Evolutionary conservation across 106 monocot species (phyloP).

Genomic region (Agapanthus africanus): DNA sequence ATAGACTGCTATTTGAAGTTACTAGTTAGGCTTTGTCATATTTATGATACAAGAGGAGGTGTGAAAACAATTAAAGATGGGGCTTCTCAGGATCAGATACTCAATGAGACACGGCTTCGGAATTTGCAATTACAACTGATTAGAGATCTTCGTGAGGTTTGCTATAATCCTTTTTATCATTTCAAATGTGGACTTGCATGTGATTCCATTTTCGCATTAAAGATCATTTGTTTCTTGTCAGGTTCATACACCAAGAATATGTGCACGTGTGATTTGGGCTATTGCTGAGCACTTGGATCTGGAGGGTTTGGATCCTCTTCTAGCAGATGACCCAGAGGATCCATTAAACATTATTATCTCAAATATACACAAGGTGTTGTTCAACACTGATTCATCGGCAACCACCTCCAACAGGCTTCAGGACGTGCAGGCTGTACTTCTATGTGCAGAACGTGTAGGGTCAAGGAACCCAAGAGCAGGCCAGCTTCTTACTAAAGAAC

Average conservation of each 20-base stretch:
- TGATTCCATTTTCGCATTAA: too few relatives aligned
- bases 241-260: conserved; percentile 91
- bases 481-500: conserved; percentile 84
- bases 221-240: conserved; percentile 24
- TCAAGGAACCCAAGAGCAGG: conserved; percentile 80
- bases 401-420: conserved; percentile 79
- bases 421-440: conserved; percentile 83
- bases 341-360: conserved; percentile 86
- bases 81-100: conserved; percentile 93
- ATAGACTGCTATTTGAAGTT: conserved; percentile 97
- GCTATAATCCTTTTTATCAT: conserved; percentile 4
- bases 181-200: too few relatives aligned
- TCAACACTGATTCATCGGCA: conserved; percentile 75
- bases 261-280: conserved; percentile 83
- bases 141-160: conserved; percentile 91
- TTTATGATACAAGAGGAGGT: conserved; percentile 98
- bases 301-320: conserved; percentile 94
- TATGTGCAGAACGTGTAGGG: conserved; percentile 74
- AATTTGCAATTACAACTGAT: conserved; percentile 92
- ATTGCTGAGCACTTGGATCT: conserved; percentile 94
- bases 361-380: conserved; percentile 84
- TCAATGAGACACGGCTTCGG: conserved; percentile 89
- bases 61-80: conserved; percentile 88
- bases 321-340: conserved; percentile 98
- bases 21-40: conserved; percentile 95